A percentile compares a stretch with the other conserved stretches of the same genome.
Evolutionary conservation across 2,329 filamentous ascomycete species (phyloP).

Genomic region (Metarhizium brunneum): DNA sequence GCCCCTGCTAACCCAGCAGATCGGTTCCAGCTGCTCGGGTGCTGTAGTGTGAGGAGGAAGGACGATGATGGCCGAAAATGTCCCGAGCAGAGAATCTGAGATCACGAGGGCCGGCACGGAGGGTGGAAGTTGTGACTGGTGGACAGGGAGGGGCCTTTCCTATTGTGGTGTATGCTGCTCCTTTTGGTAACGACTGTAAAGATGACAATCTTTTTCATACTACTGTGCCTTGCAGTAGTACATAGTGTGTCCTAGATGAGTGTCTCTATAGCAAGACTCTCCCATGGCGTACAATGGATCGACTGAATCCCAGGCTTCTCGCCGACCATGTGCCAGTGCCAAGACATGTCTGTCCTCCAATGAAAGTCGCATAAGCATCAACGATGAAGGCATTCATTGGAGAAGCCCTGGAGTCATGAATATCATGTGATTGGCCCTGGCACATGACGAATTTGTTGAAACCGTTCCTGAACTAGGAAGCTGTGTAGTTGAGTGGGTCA

Average conservation of each 20-base stretch:
- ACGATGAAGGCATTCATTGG: background rate
- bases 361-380: background rate
- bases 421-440: background rate
- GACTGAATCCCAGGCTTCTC: background rate
- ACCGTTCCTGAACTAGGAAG: background rate
- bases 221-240: background rate
- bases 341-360: background rate
- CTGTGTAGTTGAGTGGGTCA: background rate
- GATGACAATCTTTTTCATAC: background rate
- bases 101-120: background rate
- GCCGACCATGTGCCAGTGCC: background rate
- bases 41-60: background rate
- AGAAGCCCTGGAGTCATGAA: background rate
- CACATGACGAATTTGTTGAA: background rate
- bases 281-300: background rate
- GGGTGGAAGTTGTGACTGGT: background rate
- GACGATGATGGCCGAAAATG: background rate
- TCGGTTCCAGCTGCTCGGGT: background rate
- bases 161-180: background rate
- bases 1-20: background rate
- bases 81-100: background rate
- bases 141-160: background rate
- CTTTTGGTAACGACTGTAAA: background rate
- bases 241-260: background rate
- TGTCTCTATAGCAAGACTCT: slow-evolving; percentile 4